Base-by-base conservation (phyloP, 805 yeast species). In the Cyberlindnera galapagoensis region DNA sequence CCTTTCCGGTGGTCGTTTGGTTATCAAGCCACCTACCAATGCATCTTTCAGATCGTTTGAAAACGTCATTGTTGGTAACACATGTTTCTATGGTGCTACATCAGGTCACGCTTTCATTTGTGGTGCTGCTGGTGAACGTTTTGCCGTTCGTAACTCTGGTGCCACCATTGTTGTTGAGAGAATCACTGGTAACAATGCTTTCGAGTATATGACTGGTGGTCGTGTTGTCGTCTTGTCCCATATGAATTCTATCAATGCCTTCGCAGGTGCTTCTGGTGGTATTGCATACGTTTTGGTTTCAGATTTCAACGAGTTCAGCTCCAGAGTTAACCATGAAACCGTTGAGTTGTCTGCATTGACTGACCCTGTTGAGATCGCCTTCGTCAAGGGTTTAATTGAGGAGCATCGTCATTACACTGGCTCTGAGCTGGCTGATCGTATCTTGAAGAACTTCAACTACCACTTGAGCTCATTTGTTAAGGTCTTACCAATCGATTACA, bases 171-270 rank as follows among this genome's bases (percentile, higher is more conserved):
- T 92, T 41, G 87, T 86, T 45, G 98, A 90, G 63, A 96, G 95
- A 54, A 55, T 63, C 37, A 80, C 84, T 43, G 98, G 98, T 67
- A 96, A 90, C 60, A 97, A 90, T 59, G 98, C 98, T 32, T 90
- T 97, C 66, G 98, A 90, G 65, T 90, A 90, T 65, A 90, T 90
- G 98, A 88, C 97, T 48, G 97, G 98, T 59, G 98, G 98, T 57
- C 77, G 97, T 51, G 95, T 92, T 41, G 86, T 90, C 54, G 87
- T 90, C 29, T 72, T 90, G 47, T 95, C 97, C 28, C 64, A 77
- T 38, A 84, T 95, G 50, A 97, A 95, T 38, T 76, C 97, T 43
- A 80, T 87, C 57, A 96, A 84, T 40, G 69, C 70, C 4, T 63
- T 78, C 39, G 95, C 98, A 35, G 98, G 98, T 69, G 92, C 92